Conservation (phyloP, 2,329 filamentous ascomycete genomes). For the Stagonosporopsis cucurbitacearum region DNA sequence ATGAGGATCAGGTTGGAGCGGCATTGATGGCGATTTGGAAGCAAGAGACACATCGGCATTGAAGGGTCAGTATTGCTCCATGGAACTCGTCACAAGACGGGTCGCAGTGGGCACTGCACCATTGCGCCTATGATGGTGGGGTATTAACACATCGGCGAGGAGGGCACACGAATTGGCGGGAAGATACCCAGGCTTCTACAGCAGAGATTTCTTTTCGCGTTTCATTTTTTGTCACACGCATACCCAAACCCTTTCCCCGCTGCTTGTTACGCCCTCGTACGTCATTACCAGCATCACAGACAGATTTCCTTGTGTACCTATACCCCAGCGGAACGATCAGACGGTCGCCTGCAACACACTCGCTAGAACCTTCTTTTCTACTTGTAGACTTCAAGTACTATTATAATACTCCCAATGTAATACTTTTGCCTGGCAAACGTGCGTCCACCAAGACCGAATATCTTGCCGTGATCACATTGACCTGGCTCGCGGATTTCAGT, state of each 20-base stretch:
- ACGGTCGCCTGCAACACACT: conserved; percentile 14
- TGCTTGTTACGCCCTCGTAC: conserved; percentile 8
- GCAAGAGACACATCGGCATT: conserved; percentile 5
- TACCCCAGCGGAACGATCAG: conserved; percentile 10
- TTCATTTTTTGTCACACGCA: conserved; percentile 12
- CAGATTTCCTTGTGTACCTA: conserved; percentile 19
- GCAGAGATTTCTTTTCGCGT: conserved; percentile 13
- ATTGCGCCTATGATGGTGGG: neutral
- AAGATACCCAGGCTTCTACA: conserved; percentile 19
- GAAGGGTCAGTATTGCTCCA: neutral
- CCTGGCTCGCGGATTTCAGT: neutral
- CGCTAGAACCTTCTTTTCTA: conserved; percentile 19
- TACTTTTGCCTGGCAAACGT: conserved; percentile 16
- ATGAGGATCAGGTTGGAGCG: conserved; percentile 7
- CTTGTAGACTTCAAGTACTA: conserved; percentile 20
- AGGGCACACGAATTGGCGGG: conserved; percentile 9
- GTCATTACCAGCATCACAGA: conserved; percentile 11
- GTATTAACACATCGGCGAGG: neutral
- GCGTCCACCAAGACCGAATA: no score
- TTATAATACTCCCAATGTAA: conserved; percentile 20
- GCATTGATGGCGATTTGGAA: conserved; percentile 15
- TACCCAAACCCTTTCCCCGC: conserved; percentile 7
- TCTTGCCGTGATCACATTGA: neutral
- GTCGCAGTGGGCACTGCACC: neutral
- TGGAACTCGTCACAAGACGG: neutral